These are phyloP conservation scores for Didymella segeticola DNA, from an alignment of 2,329 filamentous ascomycete genomes.

Conservation along the genomic window DNA sequence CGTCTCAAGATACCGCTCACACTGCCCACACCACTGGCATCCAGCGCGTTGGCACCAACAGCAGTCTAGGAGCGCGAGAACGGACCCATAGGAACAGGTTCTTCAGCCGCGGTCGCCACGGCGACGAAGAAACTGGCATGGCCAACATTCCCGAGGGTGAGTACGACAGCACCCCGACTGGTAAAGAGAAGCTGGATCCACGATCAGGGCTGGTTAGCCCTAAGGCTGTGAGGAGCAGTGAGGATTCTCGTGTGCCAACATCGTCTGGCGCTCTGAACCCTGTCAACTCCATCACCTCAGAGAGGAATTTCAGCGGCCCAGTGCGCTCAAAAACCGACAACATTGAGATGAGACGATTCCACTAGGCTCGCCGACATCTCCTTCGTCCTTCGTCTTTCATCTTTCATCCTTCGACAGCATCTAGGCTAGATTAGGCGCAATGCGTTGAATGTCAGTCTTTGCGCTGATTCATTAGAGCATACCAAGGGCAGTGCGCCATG, in stretches of 20 bases:
- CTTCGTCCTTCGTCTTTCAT: not conserved
- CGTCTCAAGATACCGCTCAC: conserved; percentile 44
- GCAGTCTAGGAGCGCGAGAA: conserved; percentile 37
- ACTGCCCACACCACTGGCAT: conserved; percentile 43
- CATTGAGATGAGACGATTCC: conserved; percentile 43
- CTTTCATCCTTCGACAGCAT: not conserved
- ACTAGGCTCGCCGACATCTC: conserved; percentile 8
- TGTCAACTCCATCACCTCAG: conserved; percentile 17
- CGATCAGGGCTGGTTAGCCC: conserved; percentile 44
- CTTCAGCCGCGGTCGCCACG: conserved; percentile 57
- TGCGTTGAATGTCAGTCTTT: not conserved
- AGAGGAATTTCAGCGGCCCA: conserved; percentile 32
- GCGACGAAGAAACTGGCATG: conserved; percentile 55
- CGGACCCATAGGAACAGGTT: conserved; percentile 66
- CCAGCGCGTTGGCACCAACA: conserved; percentile 46
- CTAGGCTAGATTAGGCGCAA: not conserved
- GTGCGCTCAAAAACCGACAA: conserved; percentile 39
- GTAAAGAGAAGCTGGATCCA: conserved; percentile 45
- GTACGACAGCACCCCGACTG: conserved; percentile 22
- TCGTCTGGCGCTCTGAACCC: conserved; percentile 34
- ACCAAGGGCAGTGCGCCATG: conserved; percentile 22
- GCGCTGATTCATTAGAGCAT: not conserved
- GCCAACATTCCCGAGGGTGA: conserved; percentile 54
- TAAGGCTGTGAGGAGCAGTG: conserved; percentile 36
- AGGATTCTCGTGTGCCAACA: conserved; percentile 24